Conservation (phyloP, 306 rosid species). For the Castanea mollissima region DNA sequence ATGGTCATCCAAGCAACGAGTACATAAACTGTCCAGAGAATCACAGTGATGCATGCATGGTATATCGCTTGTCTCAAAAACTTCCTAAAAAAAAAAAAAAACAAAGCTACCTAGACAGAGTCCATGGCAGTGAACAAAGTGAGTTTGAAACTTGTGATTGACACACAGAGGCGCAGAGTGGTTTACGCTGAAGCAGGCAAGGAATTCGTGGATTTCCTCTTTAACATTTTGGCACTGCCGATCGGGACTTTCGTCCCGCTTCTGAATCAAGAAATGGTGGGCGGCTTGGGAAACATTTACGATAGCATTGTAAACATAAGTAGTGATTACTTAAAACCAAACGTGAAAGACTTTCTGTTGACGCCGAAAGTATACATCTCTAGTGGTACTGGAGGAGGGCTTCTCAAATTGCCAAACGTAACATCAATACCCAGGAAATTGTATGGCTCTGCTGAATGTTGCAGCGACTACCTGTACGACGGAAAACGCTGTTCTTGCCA, state of each 20-base stretch:
- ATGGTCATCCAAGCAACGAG: too few species aligned
- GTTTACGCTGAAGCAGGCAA: slow-evolving; percentile 10
- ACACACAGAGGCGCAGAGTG: not conserved
- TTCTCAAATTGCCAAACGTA: not conserved
- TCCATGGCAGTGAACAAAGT: not conserved
- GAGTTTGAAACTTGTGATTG: slow-evolving; percentile 14
- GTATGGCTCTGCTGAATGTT: not conserved
- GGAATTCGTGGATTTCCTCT: slow-evolving; percentile 21
- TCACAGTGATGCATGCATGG: too few species aligned
- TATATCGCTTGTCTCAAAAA: too few species aligned
- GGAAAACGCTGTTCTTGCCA: not conserved
- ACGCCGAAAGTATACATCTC: not conserved
- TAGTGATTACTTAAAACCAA: not conserved
- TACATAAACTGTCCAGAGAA: too few species aligned
- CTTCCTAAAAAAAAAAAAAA: too few species aligned
- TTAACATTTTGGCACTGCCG: slow-evolving; percentile 10
- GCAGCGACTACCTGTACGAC: not conserved
- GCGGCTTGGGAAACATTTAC: slow-evolving; percentile 14
- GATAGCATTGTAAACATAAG: slow-evolving; percentile 9
- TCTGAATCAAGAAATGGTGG: slow-evolving; percentile 3
- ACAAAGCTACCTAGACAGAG: too few species aligned
- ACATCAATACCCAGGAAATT: not conserved
- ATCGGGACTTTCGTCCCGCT: slow-evolving; percentile 10
- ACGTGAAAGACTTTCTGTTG: not conserved
- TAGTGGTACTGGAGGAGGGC: not conserved